Evolutionary conservation across 176 grass and related monocot species (phyloP).

Genomic region (Musa acuminata): DNA sequence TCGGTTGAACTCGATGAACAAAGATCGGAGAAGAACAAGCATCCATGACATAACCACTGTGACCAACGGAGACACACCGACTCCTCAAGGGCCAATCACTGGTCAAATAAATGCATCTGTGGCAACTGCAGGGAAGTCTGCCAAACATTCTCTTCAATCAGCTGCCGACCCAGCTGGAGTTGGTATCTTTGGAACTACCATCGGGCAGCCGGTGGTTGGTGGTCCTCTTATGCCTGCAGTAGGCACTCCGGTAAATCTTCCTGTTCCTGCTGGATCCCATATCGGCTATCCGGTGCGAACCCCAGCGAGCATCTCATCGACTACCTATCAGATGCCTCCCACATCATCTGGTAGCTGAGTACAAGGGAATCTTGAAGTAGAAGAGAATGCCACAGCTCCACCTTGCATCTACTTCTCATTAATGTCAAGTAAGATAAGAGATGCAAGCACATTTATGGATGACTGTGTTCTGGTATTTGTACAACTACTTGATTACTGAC

Average conservation of each 20-base stretch:
- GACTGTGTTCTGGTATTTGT: too few relatives aligned
- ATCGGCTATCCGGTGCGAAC: slow-evolving; percentile 48
- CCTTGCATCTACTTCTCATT: too few relatives aligned
- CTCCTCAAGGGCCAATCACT: slow-evolving; percentile 56
- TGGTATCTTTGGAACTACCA: slow-evolving; percentile 55
- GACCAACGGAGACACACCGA: slow-evolving; percentile 39
- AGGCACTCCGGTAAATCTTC: slow-evolving; percentile 64
- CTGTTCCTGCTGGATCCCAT: slow-evolving; percentile 47
- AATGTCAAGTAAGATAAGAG: not conserved
- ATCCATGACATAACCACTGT: slow-evolving; percentile 96
- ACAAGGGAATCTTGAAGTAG: not conserved
- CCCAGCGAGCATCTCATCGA: slow-evolving; percentile 6
- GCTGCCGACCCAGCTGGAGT: slow-evolving; percentile 33
- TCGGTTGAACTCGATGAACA: slow-evolving; percentile 85
- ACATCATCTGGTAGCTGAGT: slow-evolving; percentile 23
- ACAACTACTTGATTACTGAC: too few relatives aligned
- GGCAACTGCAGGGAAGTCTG: slow-evolving; percentile 37
- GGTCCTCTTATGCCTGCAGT: slow-evolving; percentile 58
- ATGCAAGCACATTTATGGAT: not conserved
- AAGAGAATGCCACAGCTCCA: not conserved
- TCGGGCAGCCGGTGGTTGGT: slow-evolving; percentile 71
- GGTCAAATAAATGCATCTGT: slow-evolving; percentile 51
- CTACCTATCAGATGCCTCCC: slow-evolving; percentile 48
- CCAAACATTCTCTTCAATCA: slow-evolving; percentile 43
- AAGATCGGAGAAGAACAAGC: slow-evolving; percentile 75